Base-by-base conservation (phyloP, 768 basidiomycete species). In the Calvatia gigantea region DNA sequence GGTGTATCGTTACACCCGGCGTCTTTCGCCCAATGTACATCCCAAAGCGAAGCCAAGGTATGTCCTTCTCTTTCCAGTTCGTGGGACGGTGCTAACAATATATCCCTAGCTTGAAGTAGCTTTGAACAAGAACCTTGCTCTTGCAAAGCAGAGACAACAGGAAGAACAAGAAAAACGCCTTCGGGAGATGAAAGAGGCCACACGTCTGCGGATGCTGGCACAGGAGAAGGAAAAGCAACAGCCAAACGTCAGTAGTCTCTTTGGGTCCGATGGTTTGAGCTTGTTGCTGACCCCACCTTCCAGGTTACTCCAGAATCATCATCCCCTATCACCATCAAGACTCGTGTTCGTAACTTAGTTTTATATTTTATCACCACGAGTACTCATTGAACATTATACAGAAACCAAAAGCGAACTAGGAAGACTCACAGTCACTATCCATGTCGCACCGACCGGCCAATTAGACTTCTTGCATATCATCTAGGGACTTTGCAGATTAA, bases 31-130 rank as follows among this genome's bases (percentile, higher is more conserved):
- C 79, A 82, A 55, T 80, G 81, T 32, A 81, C 83, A 31, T 81
- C 83, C 4, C 82, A 88, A 68, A 88, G 88, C 62, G 84, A 90
- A 70, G 87, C 86, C 37, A 88, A 90, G 80, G 88, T 88, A 38
- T 54, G 71, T 64, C 25, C 39, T n/a, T 31, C 25, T 37, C 56
- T 39, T 41, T 25, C 11, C 11, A 35, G 1, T 28, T 39, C 19
- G 19, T 25, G 38, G 29, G n/a, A 23, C 51, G 31, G 19, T 37
- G 9, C 55, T 41, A 3, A 55, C 63, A 17, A 27, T 54, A 49
- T 46, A 58, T 54, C 27, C 39, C 11, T 58, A 78, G 88, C 79
- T 89, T 21, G 75, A 83, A 74, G 83, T 83, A 62, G 84, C 82
- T 44, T 71, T 90, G 48, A 84, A 79, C 75, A 71, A 70, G 14